Evolutionary conservation across 768 basidiomycete species (phyloP).

Genomic region (Boletus subcaerulescens): DNA sequence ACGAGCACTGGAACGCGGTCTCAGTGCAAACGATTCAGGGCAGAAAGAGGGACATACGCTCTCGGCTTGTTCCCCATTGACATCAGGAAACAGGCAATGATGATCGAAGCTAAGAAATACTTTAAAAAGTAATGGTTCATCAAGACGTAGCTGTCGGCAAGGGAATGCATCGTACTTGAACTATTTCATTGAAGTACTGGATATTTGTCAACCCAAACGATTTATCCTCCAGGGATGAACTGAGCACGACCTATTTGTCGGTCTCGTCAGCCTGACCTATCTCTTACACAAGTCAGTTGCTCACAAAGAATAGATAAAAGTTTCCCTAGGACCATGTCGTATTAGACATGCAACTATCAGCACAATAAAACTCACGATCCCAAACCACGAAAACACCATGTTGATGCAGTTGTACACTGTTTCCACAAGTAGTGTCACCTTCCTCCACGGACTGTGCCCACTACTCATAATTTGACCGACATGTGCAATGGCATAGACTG

Average conservation of each 20-base stretch:
- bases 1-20: conserved; percentile 15
- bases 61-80: conserved; percentile 95
- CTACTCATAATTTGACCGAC: conserved; percentile 36
- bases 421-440: conserved; percentile 72
- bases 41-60: conserved; percentile 45
- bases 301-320: conserved; percentile 90
- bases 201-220: conserved; percentile 65
- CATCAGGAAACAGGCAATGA: conserved; percentile 89
- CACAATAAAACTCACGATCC: conserved; percentile 54
- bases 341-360: neutral
- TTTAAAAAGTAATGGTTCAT: conserved; percentile 26
- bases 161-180: conserved; percentile 50
- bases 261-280: neutral
- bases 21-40: conserved; percentile 1
- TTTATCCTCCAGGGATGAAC: conserved; percentile 78
- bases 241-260: conserved; percentile 67
- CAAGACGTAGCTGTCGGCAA: neutral
- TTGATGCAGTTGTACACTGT: conserved; percentile 86
- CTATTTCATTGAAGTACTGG: conserved; percentile 67
- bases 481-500: conserved; percentile 90
- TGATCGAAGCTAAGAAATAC: conserved; percentile 80
- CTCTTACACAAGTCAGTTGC: conserved; percentile 21
- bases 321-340: conserved; percentile 60
- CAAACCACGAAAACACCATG: conserved; percentile 91
- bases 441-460: conserved; percentile 70